Conservation (phyloP, 73 alveolate species). For the Paramecium tetraurelia region DNA sequence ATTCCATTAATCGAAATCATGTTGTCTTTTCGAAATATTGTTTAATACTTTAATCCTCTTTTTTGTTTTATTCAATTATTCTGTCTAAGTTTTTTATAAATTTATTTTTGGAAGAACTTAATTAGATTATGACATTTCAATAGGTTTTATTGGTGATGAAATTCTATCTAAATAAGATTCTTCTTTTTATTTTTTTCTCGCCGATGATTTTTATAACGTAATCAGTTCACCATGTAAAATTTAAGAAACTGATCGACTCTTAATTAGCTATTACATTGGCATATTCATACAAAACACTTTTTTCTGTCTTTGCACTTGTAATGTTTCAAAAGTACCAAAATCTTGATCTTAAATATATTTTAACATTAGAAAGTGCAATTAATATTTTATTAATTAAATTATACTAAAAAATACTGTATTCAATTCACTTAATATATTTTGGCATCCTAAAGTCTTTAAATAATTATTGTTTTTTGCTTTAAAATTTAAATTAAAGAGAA, state of each 20-base stretch:
- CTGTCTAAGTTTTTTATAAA: not conserved
- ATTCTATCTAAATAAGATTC: not conserved
- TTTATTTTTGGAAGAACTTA: not conserved
- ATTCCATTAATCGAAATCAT: not conserved
- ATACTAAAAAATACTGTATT: not conserved
- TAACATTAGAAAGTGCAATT: not conserved
- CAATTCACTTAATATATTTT: not conserved
- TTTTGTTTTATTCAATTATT: not conserved
- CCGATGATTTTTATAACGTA: constrained; percentile 22
- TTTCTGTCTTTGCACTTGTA: not conserved
- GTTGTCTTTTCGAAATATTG: not conserved
- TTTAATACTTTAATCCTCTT: not conserved
- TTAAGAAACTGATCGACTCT: constrained; percentile 37
- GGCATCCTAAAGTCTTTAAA: too few species aligned
- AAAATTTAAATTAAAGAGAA: too few species aligned
- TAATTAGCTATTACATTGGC: constrained; percentile 22
- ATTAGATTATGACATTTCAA: not conserved
- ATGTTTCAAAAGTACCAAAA: not conserved
- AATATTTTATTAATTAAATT: not conserved
- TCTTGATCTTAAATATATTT: constrained; percentile 39
- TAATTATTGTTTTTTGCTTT: not conserved
- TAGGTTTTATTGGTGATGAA: not conserved
- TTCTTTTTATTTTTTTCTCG: not conserved
- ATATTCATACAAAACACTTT: not conserved
- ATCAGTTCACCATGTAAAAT: not conserved